Base-by-base conservation (phyloP, 208 protist species). In the Crithidia brevicula region DNA sequence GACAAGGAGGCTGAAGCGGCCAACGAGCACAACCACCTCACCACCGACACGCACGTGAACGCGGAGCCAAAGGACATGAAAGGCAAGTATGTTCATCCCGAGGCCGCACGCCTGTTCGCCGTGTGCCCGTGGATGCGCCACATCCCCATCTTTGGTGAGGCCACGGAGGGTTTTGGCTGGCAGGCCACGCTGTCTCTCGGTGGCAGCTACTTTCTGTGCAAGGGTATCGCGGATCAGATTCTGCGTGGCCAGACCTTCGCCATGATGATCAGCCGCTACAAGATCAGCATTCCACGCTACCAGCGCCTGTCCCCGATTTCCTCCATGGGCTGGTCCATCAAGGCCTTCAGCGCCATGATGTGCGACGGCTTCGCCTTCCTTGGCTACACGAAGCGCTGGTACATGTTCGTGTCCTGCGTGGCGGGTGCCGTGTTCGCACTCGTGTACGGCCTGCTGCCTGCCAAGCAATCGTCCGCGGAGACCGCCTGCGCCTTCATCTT, bases 321-420 rank as follows among this genome's bases (percentile, higher is more conserved):
- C 1, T 53, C 54, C 0, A 77, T 90, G 72, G 85, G 82, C 30
- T 88, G 79, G 77, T 84, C 88, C 20, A 74, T 91, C 53, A 94
- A 91, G 60, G 72, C 85, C 49, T 67, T 90, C 59, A 79, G 60
- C 20, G 88, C 81, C 27, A 73, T 86, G 58, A 34, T 94, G 25
- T 83, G 75, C 63, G 88, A 91, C 53, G 64, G 72, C 58, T 85
- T 91, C 52, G 68, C 81, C 28, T 75, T 91, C 57, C 71, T 85
- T 46, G 80, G 82, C 42, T 94, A 91, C 79, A 82, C 79, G 20
- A 94, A 88, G 83, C 80, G 85, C 43, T 94, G 83, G 82, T 88
- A 86, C 78, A 68, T 82, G 53, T 70, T 78, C 42, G 20, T 72
- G 6, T 91, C 85, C 2, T 82, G 76, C 36, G 61, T 91, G 10